Evolutionary conservation across 106 monocot species (phyloP).

Genomic region (Acorus gramineus): DNA sequence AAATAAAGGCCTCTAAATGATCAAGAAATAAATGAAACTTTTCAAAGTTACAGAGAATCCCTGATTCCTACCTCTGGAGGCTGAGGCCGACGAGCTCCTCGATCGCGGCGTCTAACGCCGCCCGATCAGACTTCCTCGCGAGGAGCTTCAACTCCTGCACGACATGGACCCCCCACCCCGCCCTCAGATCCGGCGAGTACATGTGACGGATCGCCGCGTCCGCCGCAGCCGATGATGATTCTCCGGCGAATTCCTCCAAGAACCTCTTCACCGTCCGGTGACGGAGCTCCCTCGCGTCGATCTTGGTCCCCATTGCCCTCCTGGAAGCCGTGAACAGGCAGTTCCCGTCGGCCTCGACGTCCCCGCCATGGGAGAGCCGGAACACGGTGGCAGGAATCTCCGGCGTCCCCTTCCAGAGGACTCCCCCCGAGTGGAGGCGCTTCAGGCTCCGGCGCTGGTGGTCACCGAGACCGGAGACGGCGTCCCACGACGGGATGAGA

Average conservation of each 20-base stretch:
- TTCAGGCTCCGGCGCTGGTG: constrained; percentile 49
- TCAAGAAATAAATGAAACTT: neutral
- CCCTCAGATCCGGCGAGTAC: constrained; percentile 66
- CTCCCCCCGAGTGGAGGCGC: constrained; percentile 32
- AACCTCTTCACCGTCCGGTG: constrained; percentile 44
- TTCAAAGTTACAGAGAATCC: neutral
- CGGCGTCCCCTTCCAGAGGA: constrained; percentile 36
- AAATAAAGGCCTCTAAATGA: neutral
- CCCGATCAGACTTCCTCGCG: constrained; percentile 45
- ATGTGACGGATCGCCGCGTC: constrained; percentile 40
- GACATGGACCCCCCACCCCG: constrained; percentile 67
- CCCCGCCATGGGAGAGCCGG: constrained; percentile 49
- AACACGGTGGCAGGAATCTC: constrained; percentile 15
- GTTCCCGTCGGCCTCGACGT: constrained; percentile 69
- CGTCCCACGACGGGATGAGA: constrained; percentile 15
- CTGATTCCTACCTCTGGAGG: constrained; percentile 43
- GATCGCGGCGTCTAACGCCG: constrained; percentile 34
- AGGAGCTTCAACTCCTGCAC: constrained; percentile 69
- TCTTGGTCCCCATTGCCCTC: constrained; percentile 27
- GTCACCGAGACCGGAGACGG: constrained; percentile 48
- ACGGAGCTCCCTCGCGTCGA: constrained; percentile 39
- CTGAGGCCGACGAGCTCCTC: constrained; percentile 72
- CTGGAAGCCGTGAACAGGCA: constrained; percentile 58
- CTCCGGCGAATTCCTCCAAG: constrained; percentile 29
- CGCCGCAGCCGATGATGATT: constrained; percentile 9